phyloP scores from a whole-genome alignment of 1,284 basidiomycete species.

The Fomitopsis schrenkii region DNA sequence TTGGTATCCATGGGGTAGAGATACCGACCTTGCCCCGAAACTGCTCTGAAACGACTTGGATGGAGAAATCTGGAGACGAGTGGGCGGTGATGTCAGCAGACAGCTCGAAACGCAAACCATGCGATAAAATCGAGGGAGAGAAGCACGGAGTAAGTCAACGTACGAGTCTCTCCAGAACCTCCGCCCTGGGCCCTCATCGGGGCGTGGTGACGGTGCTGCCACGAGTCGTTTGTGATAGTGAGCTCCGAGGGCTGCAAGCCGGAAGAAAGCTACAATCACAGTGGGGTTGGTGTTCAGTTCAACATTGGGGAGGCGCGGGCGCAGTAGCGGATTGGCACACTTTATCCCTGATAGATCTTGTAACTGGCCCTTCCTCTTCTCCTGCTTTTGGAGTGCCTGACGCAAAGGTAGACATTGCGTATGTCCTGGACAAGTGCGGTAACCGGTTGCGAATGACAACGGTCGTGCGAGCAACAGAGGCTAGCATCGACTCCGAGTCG shows the following conservation, averaged over 20 bases:
- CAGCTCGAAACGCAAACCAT: not conserved
- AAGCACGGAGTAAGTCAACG: conserved; percentile 24
- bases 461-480: conserved; percentile 16
- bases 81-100: not conserved
- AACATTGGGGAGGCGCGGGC: not conserved
- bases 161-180: conserved; percentile 68
- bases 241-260: conserved; percentile 56
- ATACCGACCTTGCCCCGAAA: conserved; percentile 67
- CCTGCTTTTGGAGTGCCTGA: conserved; percentile 8
- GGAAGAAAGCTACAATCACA: conserved; percentile 46
- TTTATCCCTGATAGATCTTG: conserved; percentile 50
- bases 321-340: conserved; percentile 28
- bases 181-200: conserved; percentile 66
- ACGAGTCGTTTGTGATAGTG: conserved; percentile 69
- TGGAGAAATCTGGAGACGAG: conserved; percentile 60
- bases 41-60: conserved; percentile 63
- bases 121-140: not conserved
- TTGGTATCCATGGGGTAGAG: not conserved
- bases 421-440: conserved; percentile 15
- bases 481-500: conserved; percentile 18
- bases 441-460: conserved; percentile 19
- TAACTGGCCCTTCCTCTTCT: conserved; percentile 35
- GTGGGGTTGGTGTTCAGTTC: not conserved
- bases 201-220: conserved; percentile 73
- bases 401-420: conserved; percentile 16